These are phyloP conservation scores for Naematelia aurantialba DNA, from an alignment of 768 basidiomycete species.

Conservation along the genomic window DNA sequence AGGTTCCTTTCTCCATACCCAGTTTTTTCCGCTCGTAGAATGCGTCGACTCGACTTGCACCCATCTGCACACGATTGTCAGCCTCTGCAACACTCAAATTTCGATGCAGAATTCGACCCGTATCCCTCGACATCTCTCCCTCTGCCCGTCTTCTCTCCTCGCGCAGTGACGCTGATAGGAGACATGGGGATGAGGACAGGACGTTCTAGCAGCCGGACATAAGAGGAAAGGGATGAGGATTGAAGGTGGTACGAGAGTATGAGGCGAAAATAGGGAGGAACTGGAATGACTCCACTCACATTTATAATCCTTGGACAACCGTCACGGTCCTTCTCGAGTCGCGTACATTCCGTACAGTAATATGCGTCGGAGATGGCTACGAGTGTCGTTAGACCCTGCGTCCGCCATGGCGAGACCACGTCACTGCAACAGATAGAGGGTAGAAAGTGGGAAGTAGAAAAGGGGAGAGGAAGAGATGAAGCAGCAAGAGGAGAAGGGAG, in stretches of 20 bases:
- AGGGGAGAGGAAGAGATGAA: neutral
- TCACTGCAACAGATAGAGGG: neutral
- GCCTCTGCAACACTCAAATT: too few species aligned
- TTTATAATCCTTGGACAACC: conserved; percentile 80
- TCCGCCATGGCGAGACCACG: neutral
- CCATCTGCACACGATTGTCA: conserved; percentile 21
- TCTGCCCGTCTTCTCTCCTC: too few species aligned
- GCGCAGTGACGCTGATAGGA: too few species aligned
- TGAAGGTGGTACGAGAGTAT: neutral
- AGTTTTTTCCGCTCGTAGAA: conserved; percentile 45
- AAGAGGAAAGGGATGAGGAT: too few species aligned
- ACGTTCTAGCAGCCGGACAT: too few species aligned
- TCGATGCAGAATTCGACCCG: too few species aligned
- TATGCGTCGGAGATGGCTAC: conserved; percentile 97
- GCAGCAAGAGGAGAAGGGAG: neutral
- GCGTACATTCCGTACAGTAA: conserved; percentile 88
- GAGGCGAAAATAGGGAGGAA: neutral
- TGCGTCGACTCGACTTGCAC: conserved; percentile 43
- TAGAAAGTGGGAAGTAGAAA: neutral
- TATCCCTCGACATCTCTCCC: too few species aligned
- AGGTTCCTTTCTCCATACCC: conserved; percentile 10
- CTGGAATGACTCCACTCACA: conserved; percentile 24
- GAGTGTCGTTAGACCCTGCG: too few species aligned
- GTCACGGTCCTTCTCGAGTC: conserved; percentile 93
- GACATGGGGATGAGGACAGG: too few species aligned